Base-by-base conservation (phyloP, 148 eudicot genomes). In the Cornus suecica region DNA sequence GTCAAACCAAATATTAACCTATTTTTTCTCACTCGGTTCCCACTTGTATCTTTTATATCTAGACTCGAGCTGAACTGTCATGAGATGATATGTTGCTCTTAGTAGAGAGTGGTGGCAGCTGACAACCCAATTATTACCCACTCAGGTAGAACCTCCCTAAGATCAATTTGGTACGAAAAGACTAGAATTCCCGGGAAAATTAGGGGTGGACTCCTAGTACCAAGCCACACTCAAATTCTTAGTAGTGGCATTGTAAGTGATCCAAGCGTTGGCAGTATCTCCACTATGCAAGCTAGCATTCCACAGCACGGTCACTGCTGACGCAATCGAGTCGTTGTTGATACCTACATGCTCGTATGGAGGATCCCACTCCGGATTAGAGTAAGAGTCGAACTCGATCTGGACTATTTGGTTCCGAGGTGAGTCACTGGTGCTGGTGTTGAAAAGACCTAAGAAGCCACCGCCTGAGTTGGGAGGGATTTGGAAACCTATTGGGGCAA, bases 121-220 rank as follows among this genome's bases (percentile, higher is more conserved):
- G 94, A 83, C 68, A 88, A 84, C 2, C 94, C 94, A 37, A 90
- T 69, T 3, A 54, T 78, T n/a, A 78, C 88, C 80, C 83, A 76
- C 62, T 84, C 86, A 0, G 90, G 90, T 27, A 90, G 76, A 31
- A 82, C 69, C 29, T 71, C 69, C 73, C 0, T 76, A 4, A 90
- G 80, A 71, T 90, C 89, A 64, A 88, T 69, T 20, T 48, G 9
- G 66, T 82, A 84, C 9, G 85, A 85, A 27, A 27, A 90, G 75
- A 54, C 85, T 87, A 0, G 85, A 74, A 70, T 83, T 81, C 2
- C 58, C 42, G 7, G 23, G 25, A 37, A 16, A 58, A 72, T 63
- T 32, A 0, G 76, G 37, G 4, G 48, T 63, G 4, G 18, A 66
- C 31, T 30, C 22, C 60, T 90, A 88, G 48, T 83, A 76, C 89